Evolutionary conservation across 495 filamentous ascomycete genomes (phyloP).

Genomic region (Penicillium pulvis): DNA sequence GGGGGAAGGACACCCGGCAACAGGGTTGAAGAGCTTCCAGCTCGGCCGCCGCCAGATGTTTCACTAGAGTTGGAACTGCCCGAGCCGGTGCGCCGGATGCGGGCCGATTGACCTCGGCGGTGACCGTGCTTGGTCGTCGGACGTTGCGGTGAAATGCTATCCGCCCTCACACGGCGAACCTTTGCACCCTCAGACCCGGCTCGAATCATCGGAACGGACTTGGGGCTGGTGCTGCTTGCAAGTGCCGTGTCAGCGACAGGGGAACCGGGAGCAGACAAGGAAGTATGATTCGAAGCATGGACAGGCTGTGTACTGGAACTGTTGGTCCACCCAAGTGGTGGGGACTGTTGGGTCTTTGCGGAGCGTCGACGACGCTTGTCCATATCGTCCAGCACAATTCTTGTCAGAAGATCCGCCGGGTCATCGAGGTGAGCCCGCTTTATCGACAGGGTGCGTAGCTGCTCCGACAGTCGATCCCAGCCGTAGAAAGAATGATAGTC

Average conservation of each 20-base stretch:
- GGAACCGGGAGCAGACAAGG: constrained; percentile 63
- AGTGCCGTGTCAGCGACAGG: constrained; percentile 55
- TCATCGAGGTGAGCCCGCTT: constrained; percentile 88
- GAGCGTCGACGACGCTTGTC: constrained; percentile 86
- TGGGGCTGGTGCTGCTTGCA: constrained; percentile 48
- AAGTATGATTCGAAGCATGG: constrained; percentile 59
- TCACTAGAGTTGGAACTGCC: constrained; percentile 90
- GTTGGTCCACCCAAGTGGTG: constrained; percentile 60
- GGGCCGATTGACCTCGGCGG: constrained; percentile 57
- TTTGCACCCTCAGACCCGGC: constrained; percentile 51
- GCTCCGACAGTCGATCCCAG: constrained; percentile 91
- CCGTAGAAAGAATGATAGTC: constrained; percentile 97
- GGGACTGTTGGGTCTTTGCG: constrained; percentile 79
- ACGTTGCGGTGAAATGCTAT: constrained; percentile 78
- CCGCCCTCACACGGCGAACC: constrained; percentile 53
- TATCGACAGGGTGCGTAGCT: constrained; percentile 85
- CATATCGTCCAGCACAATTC: constrained; percentile 95
- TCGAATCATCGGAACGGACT: constrained; percentile 50
- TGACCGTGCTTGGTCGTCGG: constrained; percentile 72
- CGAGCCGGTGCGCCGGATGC: constrained; percentile 82
- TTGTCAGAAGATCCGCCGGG: constrained; percentile 82
- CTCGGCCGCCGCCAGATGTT: constrained; percentile 65
- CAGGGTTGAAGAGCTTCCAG: constrained; percentile 74
- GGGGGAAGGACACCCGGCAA: constrained; percentile 65
- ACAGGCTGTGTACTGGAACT: constrained; percentile 49